Evolutionary conservation across 2,329 filamentous ascomycete species (phyloP).

Genomic region (Ceratocystis destructans): DNA sequence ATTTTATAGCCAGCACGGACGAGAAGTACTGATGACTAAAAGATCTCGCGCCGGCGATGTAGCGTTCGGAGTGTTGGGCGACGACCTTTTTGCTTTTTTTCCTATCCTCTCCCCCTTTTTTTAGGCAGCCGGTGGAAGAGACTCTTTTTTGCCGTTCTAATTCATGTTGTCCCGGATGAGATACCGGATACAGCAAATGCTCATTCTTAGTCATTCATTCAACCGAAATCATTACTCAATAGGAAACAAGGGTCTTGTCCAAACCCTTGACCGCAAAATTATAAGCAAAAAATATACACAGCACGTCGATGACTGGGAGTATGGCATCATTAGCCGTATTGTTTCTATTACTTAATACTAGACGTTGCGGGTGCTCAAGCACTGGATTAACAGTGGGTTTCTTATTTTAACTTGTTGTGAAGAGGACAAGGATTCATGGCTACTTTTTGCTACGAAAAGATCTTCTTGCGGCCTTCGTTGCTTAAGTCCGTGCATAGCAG

Average conservation of each 20-base stretch:
- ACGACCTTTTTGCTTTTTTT: not conserved
- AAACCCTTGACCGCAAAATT: not conserved
- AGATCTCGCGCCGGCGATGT: not conserved
- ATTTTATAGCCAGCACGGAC: not conserved
- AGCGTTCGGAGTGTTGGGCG: not conserved
- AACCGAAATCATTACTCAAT: not conserved
- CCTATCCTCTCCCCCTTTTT: not conserved
- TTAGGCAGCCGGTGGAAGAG: too few relatives aligned
- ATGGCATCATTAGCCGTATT: not conserved
- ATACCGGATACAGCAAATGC: not conserved
- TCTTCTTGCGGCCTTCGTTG: not conserved
- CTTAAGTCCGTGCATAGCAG: not conserved
- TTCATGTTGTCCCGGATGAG: not conserved
- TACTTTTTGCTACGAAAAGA: not conserved
- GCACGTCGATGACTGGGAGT: conserved; percentile 2
- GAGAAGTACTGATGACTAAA: not conserved
- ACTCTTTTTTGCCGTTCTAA: not conserved
- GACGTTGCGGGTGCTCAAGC: not conserved
- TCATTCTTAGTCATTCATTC: not conserved
- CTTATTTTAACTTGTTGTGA: not conserved
- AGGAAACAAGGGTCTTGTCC: not conserved
- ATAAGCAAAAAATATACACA: not conserved
- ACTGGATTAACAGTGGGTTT: not conserved
- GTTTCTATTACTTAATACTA: conserved; percentile 5
- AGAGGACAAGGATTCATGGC: not conserved